phyloP scores from a whole-genome alignment of 148 eudicot genomes.

The Cornus florida region DNA sequence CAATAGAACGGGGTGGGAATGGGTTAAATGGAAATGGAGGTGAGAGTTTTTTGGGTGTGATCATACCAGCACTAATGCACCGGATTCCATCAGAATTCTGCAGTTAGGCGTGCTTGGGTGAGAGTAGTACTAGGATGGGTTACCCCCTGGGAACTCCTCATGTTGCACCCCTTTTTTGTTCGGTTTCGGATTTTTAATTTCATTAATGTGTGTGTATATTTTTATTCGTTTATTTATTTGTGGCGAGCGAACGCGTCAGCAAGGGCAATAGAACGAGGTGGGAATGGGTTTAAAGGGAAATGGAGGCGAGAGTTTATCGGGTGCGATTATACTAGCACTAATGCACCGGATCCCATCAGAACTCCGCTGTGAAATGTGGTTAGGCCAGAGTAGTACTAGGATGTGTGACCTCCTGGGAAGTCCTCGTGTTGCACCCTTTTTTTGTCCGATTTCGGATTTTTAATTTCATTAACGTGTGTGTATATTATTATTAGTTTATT shows the following conservation, averaged over 20 bases:
- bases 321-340: constrained; percentile 77
- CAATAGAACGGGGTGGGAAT: too few species aligned
- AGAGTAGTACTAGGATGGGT: constrained; percentile 39
- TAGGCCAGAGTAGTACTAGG: constrained; percentile 43
- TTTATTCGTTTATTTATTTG: too few species aligned
- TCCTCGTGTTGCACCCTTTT: constrained; percentile 42
- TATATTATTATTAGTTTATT: too few species aligned
- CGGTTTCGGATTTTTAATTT: too few species aligned
- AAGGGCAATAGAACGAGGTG: too few species aligned
- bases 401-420: constrained; percentile 63
- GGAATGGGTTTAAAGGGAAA: too few species aligned
- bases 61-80: too few species aligned
- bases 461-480: too few species aligned
- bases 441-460: neutral
- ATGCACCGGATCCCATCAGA: constrained; percentile 61
- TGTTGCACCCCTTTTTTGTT: constrained; percentile 36
- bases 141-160: constrained; percentile 38
- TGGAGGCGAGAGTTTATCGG: neutral
- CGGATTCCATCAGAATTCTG: constrained; percentile 20
- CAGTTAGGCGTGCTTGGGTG: constrained; percentile 38
- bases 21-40: too few species aligned
- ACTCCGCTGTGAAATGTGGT: constrained; percentile 37
- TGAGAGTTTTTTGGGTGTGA: too few species aligned
- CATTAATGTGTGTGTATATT: too few species aligned
- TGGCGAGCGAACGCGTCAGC: too few species aligned